Evolutionary conservation across 192 early-diverging fungal genomes (phyloP).

Genomic region (Piromyces finnis): DNA sequence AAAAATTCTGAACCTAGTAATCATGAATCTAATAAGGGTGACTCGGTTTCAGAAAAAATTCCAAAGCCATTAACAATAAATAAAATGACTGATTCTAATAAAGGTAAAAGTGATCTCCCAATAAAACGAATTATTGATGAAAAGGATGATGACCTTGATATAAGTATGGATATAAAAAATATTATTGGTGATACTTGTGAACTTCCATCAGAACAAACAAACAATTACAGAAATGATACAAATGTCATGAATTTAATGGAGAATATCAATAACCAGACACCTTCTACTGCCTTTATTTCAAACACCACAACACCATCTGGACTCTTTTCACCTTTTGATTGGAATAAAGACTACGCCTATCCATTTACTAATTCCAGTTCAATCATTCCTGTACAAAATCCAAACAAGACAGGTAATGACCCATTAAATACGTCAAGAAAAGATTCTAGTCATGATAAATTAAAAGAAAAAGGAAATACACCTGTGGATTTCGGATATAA

Average conservation of each 20-base stretch:
- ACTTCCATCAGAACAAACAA: no score
- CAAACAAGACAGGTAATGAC: not conserved
- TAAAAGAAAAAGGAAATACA: not conserved
- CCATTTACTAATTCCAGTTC: not conserved
- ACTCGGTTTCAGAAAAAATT: not conserved
- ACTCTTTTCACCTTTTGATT: not conserved
- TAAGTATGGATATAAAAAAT: no score
- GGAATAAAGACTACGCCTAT: not conserved
- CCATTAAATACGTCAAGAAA: not conserved
- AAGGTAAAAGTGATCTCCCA: no score
- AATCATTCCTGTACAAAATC: not conserved
- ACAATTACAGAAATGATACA: no score
- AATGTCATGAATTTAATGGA: not conserved
- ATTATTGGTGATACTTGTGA: no score
- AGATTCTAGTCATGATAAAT: not conserved
- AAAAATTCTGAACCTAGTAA: no score
- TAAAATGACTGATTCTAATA: no score
- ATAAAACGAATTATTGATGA: no score
- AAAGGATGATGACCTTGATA: no score
- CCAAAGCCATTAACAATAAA: no score
- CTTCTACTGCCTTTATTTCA: not conserved
- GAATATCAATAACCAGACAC: not conserved
- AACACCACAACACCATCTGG: not conserved
- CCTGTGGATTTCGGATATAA: not conserved
- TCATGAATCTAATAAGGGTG: not conserved